These are phyloP conservation scores for Drechslera avenae DNA, from an alignment of 2,329 filamentous ascomycete species.

Conservation along the genomic window DNA sequence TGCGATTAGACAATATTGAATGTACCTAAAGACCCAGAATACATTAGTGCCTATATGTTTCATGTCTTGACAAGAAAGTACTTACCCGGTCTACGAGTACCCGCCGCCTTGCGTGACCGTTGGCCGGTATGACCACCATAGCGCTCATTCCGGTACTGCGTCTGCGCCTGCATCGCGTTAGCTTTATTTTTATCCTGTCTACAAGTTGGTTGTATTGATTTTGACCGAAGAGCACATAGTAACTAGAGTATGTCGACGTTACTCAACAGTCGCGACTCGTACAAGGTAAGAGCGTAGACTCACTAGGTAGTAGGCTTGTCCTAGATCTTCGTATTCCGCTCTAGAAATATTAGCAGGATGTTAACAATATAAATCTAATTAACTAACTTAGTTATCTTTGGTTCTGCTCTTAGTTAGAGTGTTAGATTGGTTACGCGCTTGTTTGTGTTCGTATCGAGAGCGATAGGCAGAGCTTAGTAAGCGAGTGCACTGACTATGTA, in stretches of 20 bases:
- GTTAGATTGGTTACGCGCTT: constrained; percentile 10
- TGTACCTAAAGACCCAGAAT: background rate
- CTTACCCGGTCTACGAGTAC: constrained; percentile 34
- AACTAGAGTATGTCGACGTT: background rate
- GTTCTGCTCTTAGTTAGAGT: background rate
- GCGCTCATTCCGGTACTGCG: constrained; percentile 29
- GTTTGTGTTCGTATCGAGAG: background rate
- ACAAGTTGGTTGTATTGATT: background rate
- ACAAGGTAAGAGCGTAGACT: background rate
- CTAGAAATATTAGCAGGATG: background rate
- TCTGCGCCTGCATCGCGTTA: constrained; percentile 9
- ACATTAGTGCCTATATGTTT: background rate
- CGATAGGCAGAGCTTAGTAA: too few relatives aligned
- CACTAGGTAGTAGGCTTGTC: background rate
- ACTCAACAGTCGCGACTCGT: too few relatives aligned
- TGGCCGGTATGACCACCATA: constrained; percentile 35
- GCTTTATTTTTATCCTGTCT: background rate
- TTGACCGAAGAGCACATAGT: too few relatives aligned
- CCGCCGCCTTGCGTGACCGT: constrained; percentile 22
- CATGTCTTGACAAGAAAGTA: background rate
- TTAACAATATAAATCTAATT: background rate
- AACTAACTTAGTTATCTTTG: background rate
- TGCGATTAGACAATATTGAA: constrained; percentile 34
- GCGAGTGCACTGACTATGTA: too few relatives aligned
- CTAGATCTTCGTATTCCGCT: background rate